These are phyloP conservation scores for Calophaca sinica DNA, from an alignment of 306 rosid genomes.

Conservation along the genomic window DNA sequence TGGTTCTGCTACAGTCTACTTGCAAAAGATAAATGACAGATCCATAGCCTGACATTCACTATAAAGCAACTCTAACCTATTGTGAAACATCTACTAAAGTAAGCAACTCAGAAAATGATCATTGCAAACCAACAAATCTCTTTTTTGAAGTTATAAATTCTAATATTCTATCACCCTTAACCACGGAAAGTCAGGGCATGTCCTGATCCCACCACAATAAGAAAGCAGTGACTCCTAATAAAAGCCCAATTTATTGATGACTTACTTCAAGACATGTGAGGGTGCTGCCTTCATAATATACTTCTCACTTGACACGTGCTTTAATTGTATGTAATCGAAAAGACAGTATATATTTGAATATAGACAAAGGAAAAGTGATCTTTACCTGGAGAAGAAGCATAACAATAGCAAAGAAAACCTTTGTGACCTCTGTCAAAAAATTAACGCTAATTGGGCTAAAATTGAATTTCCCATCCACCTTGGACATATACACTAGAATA, in stretches of 20 bases:
- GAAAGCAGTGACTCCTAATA: neutral
- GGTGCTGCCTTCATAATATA: neutral
- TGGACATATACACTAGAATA: constrained; percentile 96
- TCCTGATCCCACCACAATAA: constrained; percentile 9
- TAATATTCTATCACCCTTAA: constrained; percentile 25
- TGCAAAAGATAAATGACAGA: constrained; percentile 24
- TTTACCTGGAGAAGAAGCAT: constrained; percentile 92
- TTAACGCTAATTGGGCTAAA: constrained; percentile 99
- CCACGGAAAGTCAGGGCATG: constrained; percentile 16
- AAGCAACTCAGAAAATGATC: constrained; percentile 20
- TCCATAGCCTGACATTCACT: constrained; percentile 18
- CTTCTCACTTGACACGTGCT: constrained; percentile 34
- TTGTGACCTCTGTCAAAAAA: constrained; percentile 89
- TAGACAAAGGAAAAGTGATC: constrained; percentile 32
- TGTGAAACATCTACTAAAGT: constrained; percentile 13
- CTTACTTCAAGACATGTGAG: constrained; percentile 15
- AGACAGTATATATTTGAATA: constrained; percentile 29
- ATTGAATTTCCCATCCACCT: constrained; percentile 97
- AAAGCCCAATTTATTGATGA: constrained; percentile 13
- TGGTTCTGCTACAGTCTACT: constrained; percentile 2
- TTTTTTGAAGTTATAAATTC: constrained; percentile 8
- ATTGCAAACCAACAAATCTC: constrained; percentile 26
- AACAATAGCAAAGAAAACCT: constrained; percentile 88
- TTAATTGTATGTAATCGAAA: constrained; percentile 23
- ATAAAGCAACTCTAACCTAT: constrained; percentile 23